Conservation (phyloP, 2,329 filamentous ascomycete species). For the Xylariaceae sp. region DNA sequence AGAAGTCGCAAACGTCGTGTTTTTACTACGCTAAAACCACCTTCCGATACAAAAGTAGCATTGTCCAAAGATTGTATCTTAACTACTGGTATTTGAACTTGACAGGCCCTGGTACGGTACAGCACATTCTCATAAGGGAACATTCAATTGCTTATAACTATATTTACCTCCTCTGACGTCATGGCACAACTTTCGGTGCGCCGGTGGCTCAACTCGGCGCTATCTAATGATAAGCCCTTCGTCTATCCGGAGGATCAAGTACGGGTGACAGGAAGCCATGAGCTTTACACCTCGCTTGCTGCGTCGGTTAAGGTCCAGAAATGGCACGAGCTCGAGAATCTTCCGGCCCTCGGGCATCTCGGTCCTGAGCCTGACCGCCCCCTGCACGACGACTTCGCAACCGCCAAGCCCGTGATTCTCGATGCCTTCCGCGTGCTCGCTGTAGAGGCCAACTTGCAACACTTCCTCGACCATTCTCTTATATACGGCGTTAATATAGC, state of each 20-base stretch:
- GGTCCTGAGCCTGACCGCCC: slow-evolving; percentile 5
- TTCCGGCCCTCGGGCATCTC: slow-evolving; percentile 5
- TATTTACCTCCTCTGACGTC: slow-evolving; percentile 1
- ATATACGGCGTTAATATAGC: slow-evolving; percentile 11
- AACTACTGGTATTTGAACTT: too few species aligned
- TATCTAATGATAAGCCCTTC: slow-evolving; percentile 2
- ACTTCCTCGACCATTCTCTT: slow-evolving; percentile 8
- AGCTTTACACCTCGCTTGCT: slow-evolving; percentile 7
- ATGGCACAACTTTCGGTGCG: slow-evolving; percentile 1
- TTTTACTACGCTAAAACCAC: too few species aligned
- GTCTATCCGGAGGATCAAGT: slow-evolving; percentile 2
- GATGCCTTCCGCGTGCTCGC: slow-evolving; percentile 8
- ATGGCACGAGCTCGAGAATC: slow-evolving; percentile 2
- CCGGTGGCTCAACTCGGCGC: slow-evolving; percentile 4
- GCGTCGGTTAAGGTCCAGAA: slow-evolving; percentile 9
- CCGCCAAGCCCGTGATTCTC: slow-evolving; percentile 3
- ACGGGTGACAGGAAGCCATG: neutral
- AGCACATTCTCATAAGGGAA: too few species aligned
- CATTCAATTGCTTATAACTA: neutral
- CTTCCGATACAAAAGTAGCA: too few species aligned
- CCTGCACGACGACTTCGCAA: neutral
- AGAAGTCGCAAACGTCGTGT: too few species aligned
- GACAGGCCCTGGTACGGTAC: too few species aligned
- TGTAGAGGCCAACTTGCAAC: slow-evolving; percentile 5
- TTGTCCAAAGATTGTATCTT: too few species aligned